Evolutionary conservation across 1,139 yeast genomes (phyloP), one percentile per base, ranked within the genome.

Genomic region (Hansenula sp.): DNA sequence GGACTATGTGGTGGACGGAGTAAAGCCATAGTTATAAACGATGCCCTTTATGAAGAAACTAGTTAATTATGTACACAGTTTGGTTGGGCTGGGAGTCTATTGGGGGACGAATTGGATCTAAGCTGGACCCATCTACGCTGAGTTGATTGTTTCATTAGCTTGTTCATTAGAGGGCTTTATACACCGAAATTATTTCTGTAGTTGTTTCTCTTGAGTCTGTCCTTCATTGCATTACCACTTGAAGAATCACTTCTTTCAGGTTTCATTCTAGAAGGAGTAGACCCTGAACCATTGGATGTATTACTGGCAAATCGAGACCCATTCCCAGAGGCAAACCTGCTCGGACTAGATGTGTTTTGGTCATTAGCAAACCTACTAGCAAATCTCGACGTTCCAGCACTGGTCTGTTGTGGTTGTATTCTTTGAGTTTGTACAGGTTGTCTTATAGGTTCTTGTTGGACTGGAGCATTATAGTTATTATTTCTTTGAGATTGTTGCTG

Each of bases 141-240:
- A n/a, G n/a, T n/a, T n/a, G n/a, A n/a, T n/a, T n/a, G n/a, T n/a
- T n/a, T n/a, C n/a, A n/a, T n/a, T n/a, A n/a, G n/a, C n/a, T n/a
- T n/a, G n/a, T n/a, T n/a, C n/a, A 21, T 21, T 21, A 21, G 24
- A 21, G 8, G 5, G 7, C 18, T 17, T n/a, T 19, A n/a, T 26
- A 44, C 45, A 17, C 45, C 47, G 32, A 53, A 53, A 36, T 48
- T 45, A 8, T 43, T 39, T 39, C 51, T 40, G 35, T 51, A 46
- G 39, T 49, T 51, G 40, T 51, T 52, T 27, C 51, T 46, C 37
- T 51, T 53, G 21, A 53, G 36, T 16, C 57, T 46, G 30, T 51
- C 57, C 21, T 46, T 49, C 49, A 53, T 53, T 10, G 33, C 11
- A 26, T 13, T 38, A 34, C 43, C 30, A 29, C 38, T 44, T 7